Evolutionary conservation across 2,329 filamentous ascomycete species (phyloP).

Genomic region (Hyphodiscus sp.): DNA sequence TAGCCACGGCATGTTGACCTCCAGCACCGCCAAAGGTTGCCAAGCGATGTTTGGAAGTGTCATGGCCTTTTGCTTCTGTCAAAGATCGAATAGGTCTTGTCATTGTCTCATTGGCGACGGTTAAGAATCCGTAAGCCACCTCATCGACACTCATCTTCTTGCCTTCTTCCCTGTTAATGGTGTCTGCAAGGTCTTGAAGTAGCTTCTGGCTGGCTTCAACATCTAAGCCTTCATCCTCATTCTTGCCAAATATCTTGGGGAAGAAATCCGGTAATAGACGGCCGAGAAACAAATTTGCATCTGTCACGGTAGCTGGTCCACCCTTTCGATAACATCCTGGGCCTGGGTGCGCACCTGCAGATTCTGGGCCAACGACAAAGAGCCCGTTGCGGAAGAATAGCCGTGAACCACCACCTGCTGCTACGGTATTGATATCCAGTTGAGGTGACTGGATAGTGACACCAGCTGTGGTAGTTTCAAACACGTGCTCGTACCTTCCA

Average conservation of each 20-base stretch:
- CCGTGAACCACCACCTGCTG: slow-evolving; percentile 78
- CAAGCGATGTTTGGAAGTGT: slow-evolving; percentile 82
- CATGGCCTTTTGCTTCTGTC: slow-evolving; percentile 87
- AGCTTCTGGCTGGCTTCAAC: slow-evolving; percentile 66
- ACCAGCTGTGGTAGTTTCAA: slow-evolving; percentile 90
- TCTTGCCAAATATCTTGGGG: slow-evolving; percentile 88
- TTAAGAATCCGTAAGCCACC: slow-evolving; percentile 82
- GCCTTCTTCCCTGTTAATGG: slow-evolving; percentile 71
- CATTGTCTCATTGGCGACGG: slow-evolving; percentile 89
- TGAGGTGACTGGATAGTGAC: slow-evolving; percentile 90
- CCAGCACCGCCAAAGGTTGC: slow-evolving; percentile 90
- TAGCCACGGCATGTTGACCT: slow-evolving; percentile 87
- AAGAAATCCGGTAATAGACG: slow-evolving; percentile 86
- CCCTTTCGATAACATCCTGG: slow-evolving; percentile 89
- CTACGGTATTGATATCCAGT: slow-evolving; percentile 91
- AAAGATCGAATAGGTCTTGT: slow-evolving; percentile 82
- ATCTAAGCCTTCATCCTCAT: slow-evolving; percentile 77
- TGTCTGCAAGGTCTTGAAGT: slow-evolving; percentile 67
- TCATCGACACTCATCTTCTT: slow-evolving; percentile 72
- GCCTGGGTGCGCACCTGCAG: slow-evolving; percentile 80
- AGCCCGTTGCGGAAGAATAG: slow-evolving; percentile 86
- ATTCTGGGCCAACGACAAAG: slow-evolving; percentile 86
- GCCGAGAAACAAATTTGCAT: slow-evolving; percentile 59
- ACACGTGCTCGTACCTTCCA: slow-evolving; percentile 86
- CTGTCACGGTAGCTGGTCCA: slow-evolving; percentile 85